Base-by-base conservation (phyloP, 441 rosid species). In the Bocquillonia castaneifolia region DNA sequence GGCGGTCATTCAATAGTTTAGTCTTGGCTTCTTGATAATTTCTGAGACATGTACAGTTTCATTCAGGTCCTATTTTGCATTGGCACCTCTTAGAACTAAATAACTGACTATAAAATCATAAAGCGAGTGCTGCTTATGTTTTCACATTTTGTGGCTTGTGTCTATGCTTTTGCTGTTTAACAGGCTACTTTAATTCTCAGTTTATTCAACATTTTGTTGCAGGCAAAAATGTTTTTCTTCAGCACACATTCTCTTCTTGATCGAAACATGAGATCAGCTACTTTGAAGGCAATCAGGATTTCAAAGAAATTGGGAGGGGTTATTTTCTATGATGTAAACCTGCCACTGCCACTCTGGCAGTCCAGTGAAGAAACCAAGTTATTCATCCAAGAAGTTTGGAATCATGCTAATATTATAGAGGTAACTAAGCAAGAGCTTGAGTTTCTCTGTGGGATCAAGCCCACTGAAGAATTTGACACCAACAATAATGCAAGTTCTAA, bases 371-470 rank as follows among this genome's bases (percentile, higher is more conserved):
- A 91, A 76, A 83, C 97, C 70, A 93, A 81, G 77, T 62, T 64
- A 64, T 81, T 88, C 75, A 81, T 86, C 74, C 86, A 84, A 76
- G 77, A 88, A 72, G 91, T 74, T 18, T 93, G 96, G 96, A 76
- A 80, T 78, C 83, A 83, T 63, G 96, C 96, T 20, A 81, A 93
- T 66, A 6, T 88, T 52, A 82, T 86, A 39, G 98, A 91, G 83
- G 77, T 91, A 63, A 91, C 98, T 1, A 93, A 88, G 82, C 96
- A 91, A 79, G 98, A 93, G 67, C 88, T 93, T 34, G 98, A 91
- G 77, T 91, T 91, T 78, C 77, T 93, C 20, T 88, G 93, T 42
- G 92, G 89, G 53, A 91, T 93, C 50, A 66, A 82, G 62, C 79
- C 91, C 36, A 61, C 71, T 14, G 93, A 91, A 82, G 96, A 88